phyloP scores from a whole-genome alignment of 306 rosid genomes.

The Cicer arietinum region DNA sequence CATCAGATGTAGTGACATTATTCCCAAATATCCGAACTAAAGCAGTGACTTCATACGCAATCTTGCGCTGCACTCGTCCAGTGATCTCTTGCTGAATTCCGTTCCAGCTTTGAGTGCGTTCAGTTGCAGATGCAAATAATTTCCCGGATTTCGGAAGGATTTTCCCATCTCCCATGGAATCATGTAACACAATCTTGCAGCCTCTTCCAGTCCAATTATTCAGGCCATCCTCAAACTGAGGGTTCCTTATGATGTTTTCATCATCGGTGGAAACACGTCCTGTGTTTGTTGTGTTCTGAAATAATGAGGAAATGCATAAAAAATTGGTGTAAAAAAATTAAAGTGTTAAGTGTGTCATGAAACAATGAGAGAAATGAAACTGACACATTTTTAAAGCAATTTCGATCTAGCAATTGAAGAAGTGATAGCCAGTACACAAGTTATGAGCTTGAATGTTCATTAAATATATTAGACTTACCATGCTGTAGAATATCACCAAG shows the following conservation, averaged over 20 bases:
- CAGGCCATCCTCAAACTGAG: conserved; percentile 78
- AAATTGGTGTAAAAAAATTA: not conserved
- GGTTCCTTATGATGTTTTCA: conserved; percentile 68
- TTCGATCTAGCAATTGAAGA: conserved; percentile 14
- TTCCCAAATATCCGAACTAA: conserved; percentile 80
- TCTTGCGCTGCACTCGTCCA: conserved; percentile 82
- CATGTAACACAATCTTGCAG: conserved; percentile 79
- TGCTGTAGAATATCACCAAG: conserved; percentile 17
- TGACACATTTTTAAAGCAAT: no score
- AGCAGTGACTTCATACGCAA: conserved; percentile 76
- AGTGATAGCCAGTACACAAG: not conserved
- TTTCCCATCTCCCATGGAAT: conserved; percentile 80
- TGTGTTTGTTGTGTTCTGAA: conserved; percentile 44
- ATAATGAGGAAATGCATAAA: conserved; percentile 21
- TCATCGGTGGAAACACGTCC: conserved; percentile 47
- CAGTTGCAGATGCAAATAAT: conserved; percentile 77
- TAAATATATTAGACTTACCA: not conserved
- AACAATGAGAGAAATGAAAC: conserved; percentile 1
- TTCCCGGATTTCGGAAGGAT: conserved; percentile 75
- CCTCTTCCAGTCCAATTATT: conserved; percentile 95
- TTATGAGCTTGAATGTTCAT: not conserved
- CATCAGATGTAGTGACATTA: conserved; percentile 71
- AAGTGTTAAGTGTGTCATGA: not conserved
- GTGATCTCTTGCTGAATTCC: conserved; percentile 97
- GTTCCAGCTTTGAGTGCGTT: conserved; percentile 86